Conservation (phyloP, 208 protist species). For the Porcisia hertigi region DNA sequence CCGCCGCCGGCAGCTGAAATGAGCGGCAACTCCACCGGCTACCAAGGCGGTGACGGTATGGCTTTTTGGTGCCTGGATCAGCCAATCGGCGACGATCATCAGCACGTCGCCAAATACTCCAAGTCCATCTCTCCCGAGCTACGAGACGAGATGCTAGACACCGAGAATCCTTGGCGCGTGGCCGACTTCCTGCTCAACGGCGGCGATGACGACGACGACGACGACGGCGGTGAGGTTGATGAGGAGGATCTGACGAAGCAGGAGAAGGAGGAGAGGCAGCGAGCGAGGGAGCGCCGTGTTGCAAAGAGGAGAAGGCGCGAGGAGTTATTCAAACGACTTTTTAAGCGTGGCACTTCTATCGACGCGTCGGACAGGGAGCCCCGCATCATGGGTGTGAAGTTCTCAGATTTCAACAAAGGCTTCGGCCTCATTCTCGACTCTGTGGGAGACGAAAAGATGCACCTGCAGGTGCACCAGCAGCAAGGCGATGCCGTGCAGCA, state of each 20-base stretch:
- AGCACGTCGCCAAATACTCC: conserved; percentile 81
- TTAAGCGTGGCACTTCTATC: conserved; percentile 68
- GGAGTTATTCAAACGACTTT: conserved; percentile 62
- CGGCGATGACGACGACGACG: conserved; percentile 47
- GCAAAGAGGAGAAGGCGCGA: conserved; percentile 51
- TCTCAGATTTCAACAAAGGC: conserved; percentile 71
- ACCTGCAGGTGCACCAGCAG: conserved; percentile 32
- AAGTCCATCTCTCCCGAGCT: conserved; percentile 62
- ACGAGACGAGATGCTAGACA: conserved; percentile 44
- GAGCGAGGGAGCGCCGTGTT: conserved; percentile 30
- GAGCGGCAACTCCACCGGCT: conserved; percentile 21
- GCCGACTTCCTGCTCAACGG: conserved; percentile 74
- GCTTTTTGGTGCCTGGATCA: conserved; percentile 84
- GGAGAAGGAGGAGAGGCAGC: conserved; percentile 33
- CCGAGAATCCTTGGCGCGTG: conserved; percentile 56
- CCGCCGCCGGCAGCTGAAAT: conserved; percentile 40
- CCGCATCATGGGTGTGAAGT: conserved; percentile 77
- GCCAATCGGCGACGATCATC: conserved; percentile 81
- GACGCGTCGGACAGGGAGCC: conserved; percentile 57
- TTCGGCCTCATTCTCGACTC: conserved; percentile 79
- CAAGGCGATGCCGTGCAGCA: conserved; percentile 29
- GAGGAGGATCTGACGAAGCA: conserved; percentile 50
- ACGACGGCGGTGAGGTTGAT: conserved; percentile 36
- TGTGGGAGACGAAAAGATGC: conserved; percentile 47
- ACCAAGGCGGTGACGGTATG: conserved; percentile 82